These are phyloP conservation scores for Cladobotryum mycophilum DNA, from an alignment of 2,329 filamentous ascomycete species.

Conservation along the genomic window DNA sequence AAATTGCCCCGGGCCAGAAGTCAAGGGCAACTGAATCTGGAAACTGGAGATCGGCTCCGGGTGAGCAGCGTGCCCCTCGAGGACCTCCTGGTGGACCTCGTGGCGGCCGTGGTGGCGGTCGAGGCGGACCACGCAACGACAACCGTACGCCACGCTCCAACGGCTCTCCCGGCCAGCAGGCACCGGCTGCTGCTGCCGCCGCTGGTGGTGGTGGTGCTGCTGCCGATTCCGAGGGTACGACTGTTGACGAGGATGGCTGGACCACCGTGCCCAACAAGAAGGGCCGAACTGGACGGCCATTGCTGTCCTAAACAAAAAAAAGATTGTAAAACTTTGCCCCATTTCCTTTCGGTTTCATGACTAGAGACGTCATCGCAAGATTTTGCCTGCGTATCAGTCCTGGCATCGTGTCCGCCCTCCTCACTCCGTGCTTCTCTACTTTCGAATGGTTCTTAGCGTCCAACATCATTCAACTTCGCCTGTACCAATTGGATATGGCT, in stretches of 20 bases:
- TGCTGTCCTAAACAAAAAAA: constrained; percentile 23
- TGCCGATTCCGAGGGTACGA: constrained; percentile 26
- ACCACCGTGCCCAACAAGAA: constrained; percentile 45
- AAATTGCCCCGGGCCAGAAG: constrained; percentile 41
- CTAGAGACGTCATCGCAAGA: constrained; percentile 30
- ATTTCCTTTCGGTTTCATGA: constrained; percentile 29
- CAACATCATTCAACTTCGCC: constrained; percentile 3
- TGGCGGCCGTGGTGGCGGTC: constrained; percentile 38
- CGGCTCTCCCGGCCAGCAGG: constrained; percentile 35
- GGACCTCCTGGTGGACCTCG: constrained; percentile 36
- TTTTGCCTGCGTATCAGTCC: constrained; percentile 18
- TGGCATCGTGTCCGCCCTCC: constrained; percentile 10
- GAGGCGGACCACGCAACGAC: constrained; percentile 38
- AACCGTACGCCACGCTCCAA: constrained; percentile 44
- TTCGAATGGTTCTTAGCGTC: constrained; percentile 2
- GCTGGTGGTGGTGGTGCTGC: no score
- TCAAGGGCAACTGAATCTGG: constrained; percentile 52
- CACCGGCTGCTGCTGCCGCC: constrained; percentile 24
- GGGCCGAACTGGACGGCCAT: constrained; percentile 29
- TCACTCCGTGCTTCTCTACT: constrained; percentile 5
- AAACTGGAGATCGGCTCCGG: constrained; percentile 53
- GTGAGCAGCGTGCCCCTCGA: constrained; percentile 42
- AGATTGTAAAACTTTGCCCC: constrained; percentile 30
- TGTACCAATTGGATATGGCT: constrained; percentile 12
- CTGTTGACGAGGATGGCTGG: constrained; percentile 57